phyloP scores from a whole-genome alignment of 139 green algal species.

The Diplosphaera chodatii region DNA sequence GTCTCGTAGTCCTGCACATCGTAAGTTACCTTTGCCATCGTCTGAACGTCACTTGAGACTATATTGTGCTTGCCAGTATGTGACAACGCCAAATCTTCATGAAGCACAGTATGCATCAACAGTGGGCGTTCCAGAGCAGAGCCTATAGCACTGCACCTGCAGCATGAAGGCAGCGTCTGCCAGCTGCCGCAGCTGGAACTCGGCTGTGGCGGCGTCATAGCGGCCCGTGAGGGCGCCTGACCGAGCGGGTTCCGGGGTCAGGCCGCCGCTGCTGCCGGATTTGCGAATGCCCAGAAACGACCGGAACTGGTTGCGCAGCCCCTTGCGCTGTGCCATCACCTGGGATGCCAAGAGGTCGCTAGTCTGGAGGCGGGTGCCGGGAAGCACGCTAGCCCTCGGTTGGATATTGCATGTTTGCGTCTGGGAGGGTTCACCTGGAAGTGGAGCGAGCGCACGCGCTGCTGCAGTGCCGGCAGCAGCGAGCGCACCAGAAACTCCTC shows the following conservation, averaged over 20 bases:
- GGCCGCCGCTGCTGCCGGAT: conserved; percentile 10
- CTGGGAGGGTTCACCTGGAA: conserved; percentile 28
- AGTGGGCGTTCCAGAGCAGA: too few species aligned
- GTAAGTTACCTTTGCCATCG: too few species aligned
- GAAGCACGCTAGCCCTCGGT: too few species aligned
- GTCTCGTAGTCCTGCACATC: conserved; percentile 72
- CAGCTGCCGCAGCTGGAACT: conserved; percentile 75
- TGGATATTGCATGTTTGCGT: too few species aligned
- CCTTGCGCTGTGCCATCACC: conserved; percentile 58
- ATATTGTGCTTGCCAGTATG: too few species aligned
- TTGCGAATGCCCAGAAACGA: conserved; percentile 62
- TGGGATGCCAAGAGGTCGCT: too few species aligned
- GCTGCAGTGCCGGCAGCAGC: conserved; percentile 65
- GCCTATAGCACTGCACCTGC: conserved; percentile 3
- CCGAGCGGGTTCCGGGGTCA: conserved; percentile 6
- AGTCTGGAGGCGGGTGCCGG: too few species aligned
- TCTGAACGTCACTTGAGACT: too few species aligned
- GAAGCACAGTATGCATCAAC: too few species aligned
- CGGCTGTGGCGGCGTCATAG: conserved; percentile 34
- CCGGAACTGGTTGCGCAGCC: conserved; percentile 81
- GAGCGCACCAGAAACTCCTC: conserved; percentile 28
- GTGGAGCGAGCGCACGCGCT: conserved; percentile 50
- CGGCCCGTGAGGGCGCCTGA: not conserved
- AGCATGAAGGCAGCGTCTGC: conserved; percentile 82
- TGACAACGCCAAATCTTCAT: too few species aligned